Base-by-base conservation (phyloP, 495 filamentous ascomycete genomes). In the Aeminium ludgeri region DNA sequence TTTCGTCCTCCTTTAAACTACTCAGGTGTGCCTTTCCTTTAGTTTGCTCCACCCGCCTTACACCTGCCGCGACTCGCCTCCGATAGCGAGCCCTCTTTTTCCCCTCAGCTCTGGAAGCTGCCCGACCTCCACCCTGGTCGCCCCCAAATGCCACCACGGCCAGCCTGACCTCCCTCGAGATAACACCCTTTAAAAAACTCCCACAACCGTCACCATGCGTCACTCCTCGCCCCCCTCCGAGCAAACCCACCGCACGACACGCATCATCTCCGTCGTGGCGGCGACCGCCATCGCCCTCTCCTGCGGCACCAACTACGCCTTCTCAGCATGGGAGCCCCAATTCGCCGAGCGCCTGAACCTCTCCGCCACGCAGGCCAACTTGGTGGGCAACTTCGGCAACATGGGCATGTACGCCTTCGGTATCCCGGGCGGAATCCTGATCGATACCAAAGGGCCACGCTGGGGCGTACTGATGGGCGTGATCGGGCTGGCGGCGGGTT, bases 271-370 rank as follows among this genome's bases (percentile, higher is more conserved):
- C 32, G 48, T 51, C 20, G 36, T 36, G 51, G 89, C 89, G 20
- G 87, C 82, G 17, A 92, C 84, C 28, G 55, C 76, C 47, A 85
- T 96, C 45, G 74, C 86, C 28, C 32, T 34, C 32, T 10, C 32
- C 55, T 78, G 52, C 40, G 49, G 48, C 17, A 50, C 47, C 36
- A 50, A 50, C 34, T 97, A 97, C 73, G 91, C 86, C 48, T 97
- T 95, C 55, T 94, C 86, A 40, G 91, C 89, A 62, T 97, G 91
- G 85, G 87, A 79, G 20, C 89, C 89, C 12, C 85, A 93, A 58
- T 94, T 95, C 52, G 86, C 86, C 18, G 75, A 86, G 44, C 72
- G 68, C 43, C 66, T 97, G 59, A 72, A 80, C 59, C 74, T 96
- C 38, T 83, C 83, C 2, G 79, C 89, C 18, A 96, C 86, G 19